Evolutionary conservation across 208 protist genomes (phyloP).

Genomic region (Naegleria gruberi): DNA sequence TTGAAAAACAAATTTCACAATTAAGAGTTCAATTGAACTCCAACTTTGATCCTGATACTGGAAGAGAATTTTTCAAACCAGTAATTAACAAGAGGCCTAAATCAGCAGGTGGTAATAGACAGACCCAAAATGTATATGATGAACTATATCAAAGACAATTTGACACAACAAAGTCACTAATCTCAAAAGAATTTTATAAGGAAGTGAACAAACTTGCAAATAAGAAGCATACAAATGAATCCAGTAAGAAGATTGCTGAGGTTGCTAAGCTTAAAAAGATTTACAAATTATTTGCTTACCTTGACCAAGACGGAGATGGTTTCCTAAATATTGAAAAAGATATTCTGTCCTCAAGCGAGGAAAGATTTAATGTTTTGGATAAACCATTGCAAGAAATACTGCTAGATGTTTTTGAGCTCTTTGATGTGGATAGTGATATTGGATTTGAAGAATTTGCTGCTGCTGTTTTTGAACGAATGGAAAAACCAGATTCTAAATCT

Average conservation of each 20-base stretch:
- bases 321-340: neutral
- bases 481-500: neutral
- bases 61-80: constrained; percentile 12
- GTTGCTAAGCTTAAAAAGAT: neutral
- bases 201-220: neutral
- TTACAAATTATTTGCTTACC: neutral
- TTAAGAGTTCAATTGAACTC: neutral
- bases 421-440: neutral
- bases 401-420: neutral
- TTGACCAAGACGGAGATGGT: neutral
- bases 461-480: neutral
- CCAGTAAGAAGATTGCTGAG: neutral
- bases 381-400: neutral
- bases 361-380: neutral
- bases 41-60: neutral
- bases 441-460: neutral
- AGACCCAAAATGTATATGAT: neutral
- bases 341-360: neutral
- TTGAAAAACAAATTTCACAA: neutral
- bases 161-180: neutral
- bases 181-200: neutral
- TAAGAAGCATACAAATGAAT: neutral
- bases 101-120: neutral
- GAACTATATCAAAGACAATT: neutral
- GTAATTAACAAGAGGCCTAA: neutral